phyloP scores from a whole-genome alignment of 805 yeast genomes.

The Nakazawaea peltata region DNA sequence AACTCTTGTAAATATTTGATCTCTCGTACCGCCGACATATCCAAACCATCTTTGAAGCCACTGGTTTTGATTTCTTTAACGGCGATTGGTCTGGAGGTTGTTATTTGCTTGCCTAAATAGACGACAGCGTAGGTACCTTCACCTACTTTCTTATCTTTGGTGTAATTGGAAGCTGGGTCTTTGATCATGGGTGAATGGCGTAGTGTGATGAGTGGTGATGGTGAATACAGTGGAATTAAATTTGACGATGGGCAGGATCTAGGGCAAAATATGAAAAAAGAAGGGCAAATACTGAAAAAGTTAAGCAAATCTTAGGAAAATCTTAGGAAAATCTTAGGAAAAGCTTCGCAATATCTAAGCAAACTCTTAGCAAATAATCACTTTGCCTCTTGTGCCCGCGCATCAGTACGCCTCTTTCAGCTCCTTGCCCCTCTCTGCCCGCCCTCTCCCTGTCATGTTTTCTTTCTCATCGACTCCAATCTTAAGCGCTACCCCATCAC shows the following conservation, averaged over 20 bases:
- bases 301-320: too few species aligned
- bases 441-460: too few species aligned
- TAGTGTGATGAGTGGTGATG: not conserved
- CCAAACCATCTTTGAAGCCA: constrained; percentile 90
- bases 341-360: too few species aligned
- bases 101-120: constrained; percentile 64
- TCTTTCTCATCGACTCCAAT: too few species aligned
- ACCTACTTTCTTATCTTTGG: constrained; percentile 80
- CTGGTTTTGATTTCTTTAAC: constrained; percentile 94
- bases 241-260: not conserved
- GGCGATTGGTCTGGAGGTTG: constrained; percentile 61
- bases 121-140: constrained; percentile 99
- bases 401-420: too few species aligned
- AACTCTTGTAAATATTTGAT: constrained; percentile 83
- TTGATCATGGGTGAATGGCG: not conserved
- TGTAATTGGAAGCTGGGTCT: constrained; percentile 16
- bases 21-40: constrained; percentile 95
- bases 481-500: too few species aligned
- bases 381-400: too few species aligned
- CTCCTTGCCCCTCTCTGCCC: too few species aligned
- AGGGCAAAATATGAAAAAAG: not conserved
- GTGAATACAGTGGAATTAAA: not conserved
- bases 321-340: too few species aligned
- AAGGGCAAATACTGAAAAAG: not conserved
- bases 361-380: too few species aligned